Evolutionary conservation across 2,329 filamentous ascomycete genomes (phyloP).

Genomic region (Fusarium sp.): DNA sequence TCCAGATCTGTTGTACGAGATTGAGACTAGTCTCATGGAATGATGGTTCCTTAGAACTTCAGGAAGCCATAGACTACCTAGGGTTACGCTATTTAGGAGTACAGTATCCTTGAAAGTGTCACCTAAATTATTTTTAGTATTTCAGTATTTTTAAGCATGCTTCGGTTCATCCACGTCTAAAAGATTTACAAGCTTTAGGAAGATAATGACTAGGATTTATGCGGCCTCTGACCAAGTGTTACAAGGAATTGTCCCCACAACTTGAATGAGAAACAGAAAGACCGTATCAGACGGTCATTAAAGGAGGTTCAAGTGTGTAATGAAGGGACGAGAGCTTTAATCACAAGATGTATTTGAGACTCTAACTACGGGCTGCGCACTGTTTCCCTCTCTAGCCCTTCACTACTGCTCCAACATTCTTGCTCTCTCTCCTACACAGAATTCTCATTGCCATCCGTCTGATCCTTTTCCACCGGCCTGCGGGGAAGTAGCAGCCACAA

Average conservation of each 20-base stretch:
- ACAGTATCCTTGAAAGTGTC: background rate
- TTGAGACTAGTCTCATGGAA: background rate
- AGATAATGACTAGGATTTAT: background rate
- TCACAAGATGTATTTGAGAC: fast-evolving
- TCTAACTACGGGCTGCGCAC: background rate
- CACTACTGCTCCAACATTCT: background rate
- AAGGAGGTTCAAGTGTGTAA: background rate
- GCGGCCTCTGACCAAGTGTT: background rate
- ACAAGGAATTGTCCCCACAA: too few species aligned
- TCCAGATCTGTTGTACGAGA: background rate
- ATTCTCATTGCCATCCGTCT: background rate
- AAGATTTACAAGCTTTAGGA: too few species aligned
- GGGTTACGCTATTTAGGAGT: background rate
- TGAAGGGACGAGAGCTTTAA: background rate
- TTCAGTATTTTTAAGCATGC: background rate
- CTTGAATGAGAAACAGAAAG: too few species aligned
- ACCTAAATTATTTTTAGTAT: too few species aligned
- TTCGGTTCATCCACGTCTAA: background rate
- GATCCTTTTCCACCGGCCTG: background rate
- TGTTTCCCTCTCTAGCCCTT: fast-evolving
- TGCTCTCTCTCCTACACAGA: background rate
- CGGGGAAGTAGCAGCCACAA: background rate
- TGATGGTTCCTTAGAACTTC: background rate
- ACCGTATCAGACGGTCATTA: too few species aligned
- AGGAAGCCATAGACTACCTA: background rate